Base-by-base conservation (phyloP, 2,329 filamentous ascomycete species). In the Elsinoe fawcettii region DNA sequence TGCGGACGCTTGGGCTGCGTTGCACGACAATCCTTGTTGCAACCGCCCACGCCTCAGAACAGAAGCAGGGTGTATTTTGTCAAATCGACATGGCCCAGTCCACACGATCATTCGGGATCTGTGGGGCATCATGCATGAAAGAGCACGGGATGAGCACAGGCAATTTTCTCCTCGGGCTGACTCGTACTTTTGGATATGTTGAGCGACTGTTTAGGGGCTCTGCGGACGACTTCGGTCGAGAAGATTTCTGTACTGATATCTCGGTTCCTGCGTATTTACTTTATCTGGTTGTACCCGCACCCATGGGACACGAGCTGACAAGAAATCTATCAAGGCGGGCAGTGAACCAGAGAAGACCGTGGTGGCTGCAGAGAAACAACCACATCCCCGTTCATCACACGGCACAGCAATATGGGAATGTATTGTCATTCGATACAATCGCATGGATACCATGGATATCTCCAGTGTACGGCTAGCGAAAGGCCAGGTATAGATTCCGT, bases 281-380 rank as follows among this genome's bases (percentile, higher is more conserved):
- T 44, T 23, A 25, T 11, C 20, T 27, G 41, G 41, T 8, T 23
- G n/a, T 22, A 25, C 41, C 41, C 41, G 41, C 12, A 23, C 11
- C 22, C 41, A 23, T n/a, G 41, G 41, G 12, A 23, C 22, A 25
- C 5, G 23, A 46, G 18, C 22, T 25, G 18, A 46, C 41, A 46
- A 9, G 2, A 22, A 12, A 20, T 23, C 41, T 46, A n/a, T 14
- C 41, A 46, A n/a, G 12, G 23, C 41, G 18, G 41, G 41, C 12
- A 25, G 41, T 25, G 41, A 14, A 46, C 41, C 41, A 46, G 12
- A 46, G 20, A 46, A 25, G 41, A 16, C 18, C 18, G 34, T 5
- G 18, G 49, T 39, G 49, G 49, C 49, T 53, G 49, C 49, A 39
- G 30, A 39, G 49, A 53, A 53, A 53, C 49, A 53, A 53, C 49